Base-by-base conservation (phyloP, 2,329 filamentous ascomycete genomes). In the Emergomyces pasteurianus region DNA sequence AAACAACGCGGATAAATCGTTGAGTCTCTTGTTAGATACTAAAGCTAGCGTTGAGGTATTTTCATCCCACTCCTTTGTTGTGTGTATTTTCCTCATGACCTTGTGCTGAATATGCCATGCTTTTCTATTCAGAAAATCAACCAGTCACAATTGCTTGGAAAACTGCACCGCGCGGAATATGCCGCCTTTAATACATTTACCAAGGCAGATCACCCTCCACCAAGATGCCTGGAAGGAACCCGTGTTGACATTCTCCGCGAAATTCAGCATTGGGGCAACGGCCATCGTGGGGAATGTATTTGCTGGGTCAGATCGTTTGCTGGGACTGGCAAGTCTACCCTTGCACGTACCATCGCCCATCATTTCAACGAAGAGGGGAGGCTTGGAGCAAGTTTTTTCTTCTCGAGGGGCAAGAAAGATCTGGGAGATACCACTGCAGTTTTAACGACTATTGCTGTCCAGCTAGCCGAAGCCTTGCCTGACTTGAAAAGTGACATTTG, bases 261-360 rank as follows among this genome's bases (percentile, higher is more conserved):
- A 40, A 67, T 71, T 18, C 50, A 62, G 31, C 42, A 65, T 26
- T 70, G 66, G 66, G 61, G 49, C 6, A 46, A 64, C 9, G 49
- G 60, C 6, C 40, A 34, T 28, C 26, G 63, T 21, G 60, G 49
- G 9, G 58, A 61, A 47, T 50, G 49, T 21, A 70, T 74, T 2
- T 72, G 67, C 62, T 73, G 70, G 72, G 58, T 73, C 18, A 67
- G 64, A 43, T 72, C 71, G 8, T 65, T 69, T 65, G 69, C 71
- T 42, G 72, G 72, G 2, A 72, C 70, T 9, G 71, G 71, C 5
- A 73, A 73, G 59, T 72, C 69, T 6, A 72, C 69, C 6, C 68
- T 73, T 40, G 60, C 69, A 26, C 65, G 67, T 2, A 72, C 70
- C 3, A 50, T 72, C 31, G 67, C 67, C 36, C 43, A 26, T 31